Base-by-base conservation (phyloP, 805 yeast genomes). In the Yamadazyma scolyti region DNA sequence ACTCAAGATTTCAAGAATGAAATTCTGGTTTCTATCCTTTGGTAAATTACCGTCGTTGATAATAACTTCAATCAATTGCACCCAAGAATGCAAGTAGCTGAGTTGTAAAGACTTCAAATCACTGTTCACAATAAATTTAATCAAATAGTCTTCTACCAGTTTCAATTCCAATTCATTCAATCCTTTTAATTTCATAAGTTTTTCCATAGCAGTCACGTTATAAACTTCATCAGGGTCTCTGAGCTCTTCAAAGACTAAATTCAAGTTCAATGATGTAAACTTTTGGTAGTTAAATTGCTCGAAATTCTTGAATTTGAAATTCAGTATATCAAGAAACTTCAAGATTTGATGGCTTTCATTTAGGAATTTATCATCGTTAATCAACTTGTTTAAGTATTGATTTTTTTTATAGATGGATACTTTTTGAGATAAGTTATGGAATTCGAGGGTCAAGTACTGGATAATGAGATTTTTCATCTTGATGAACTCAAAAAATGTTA, bases 11-110 rank as follows among this genome's bases (percentile, higher is more conserved):
- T 83, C 94, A 12, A 86, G 57, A 32, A 87, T 77, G 47, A 90
- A 82, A 22, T 75, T 71, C 28, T 36, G 37, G 15, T 39, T 33
- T 10, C 36, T 36, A 0, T 77, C 65, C 28, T 80, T 65, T n/a
- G 58, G 54, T 0, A 67, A 47, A 5, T 63, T 54, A 33, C 77
- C 55, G 52, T 80, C 88, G 4, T 77, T 66, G 4, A 85, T 77
- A 26, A 86, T 57, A 3, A 87, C 76, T 39, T 87, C 86, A 15
- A 86, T 78, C 29, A 89, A 55, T 43, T 79, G 81, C 14, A 80
- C 79, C 97, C 97, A 90, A 0, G 94, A 74, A 47, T 80, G 86
- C 17, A 90, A 58, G 35, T 81, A 75, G 9, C 70, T 58, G 27
- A 82, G 58, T 39, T 82, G 93, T 6, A 66, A 61, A 1, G 65